Conservation (phyloP, 106 monocot species). For the Phalaenopsis aphrodite region DNA sequence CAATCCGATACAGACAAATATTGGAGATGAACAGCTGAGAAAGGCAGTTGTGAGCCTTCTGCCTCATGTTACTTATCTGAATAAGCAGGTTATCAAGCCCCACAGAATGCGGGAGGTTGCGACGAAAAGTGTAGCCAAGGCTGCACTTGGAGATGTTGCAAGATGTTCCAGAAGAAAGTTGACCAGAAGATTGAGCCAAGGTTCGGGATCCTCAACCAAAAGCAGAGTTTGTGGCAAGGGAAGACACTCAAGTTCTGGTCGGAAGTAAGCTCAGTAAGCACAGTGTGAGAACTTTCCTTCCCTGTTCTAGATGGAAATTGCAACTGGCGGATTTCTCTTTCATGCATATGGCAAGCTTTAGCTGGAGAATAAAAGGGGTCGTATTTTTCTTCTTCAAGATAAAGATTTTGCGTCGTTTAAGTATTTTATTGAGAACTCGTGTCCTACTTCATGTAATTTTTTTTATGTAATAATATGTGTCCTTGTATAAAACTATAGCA, state of each 20-base stretch:
- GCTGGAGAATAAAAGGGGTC: not conserved
- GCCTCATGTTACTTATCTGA: conserved; percentile 58
- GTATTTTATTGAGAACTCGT: not conserved
- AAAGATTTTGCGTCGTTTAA: not conserved
- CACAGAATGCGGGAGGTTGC: conserved; percentile 50
- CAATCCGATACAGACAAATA: conserved; percentile 80
- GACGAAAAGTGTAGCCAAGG: conserved; percentile 54
- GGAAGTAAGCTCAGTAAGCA: conserved; percentile 8
- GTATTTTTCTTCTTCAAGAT: no score
- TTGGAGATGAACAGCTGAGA: conserved; percentile 74
- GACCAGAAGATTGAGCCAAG: conserved; percentile 13
- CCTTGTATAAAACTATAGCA: not conserved
- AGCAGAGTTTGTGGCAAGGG: conserved; percentile 7
- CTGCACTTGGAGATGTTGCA: conserved; percentile 50
- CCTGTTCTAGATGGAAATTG: not conserved
- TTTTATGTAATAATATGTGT: not conserved
- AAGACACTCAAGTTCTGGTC: conserved; percentile 6
- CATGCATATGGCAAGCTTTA: not conserved
- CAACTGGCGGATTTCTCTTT: not conserved
- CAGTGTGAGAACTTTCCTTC: not conserved
- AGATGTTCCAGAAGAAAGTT: conserved; percentile 15
- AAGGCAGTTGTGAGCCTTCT: conserved; percentile 61
- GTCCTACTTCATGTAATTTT: not conserved
- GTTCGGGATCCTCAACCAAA: conserved; percentile 9
- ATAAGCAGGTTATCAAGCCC: conserved; percentile 77